A percentile compares a stretch with the other conserved stretches of the same genome.
Evolutionary conservation across 306 rosid species (phyloP).

Genomic region (Dalbergia oliveri): DNA sequence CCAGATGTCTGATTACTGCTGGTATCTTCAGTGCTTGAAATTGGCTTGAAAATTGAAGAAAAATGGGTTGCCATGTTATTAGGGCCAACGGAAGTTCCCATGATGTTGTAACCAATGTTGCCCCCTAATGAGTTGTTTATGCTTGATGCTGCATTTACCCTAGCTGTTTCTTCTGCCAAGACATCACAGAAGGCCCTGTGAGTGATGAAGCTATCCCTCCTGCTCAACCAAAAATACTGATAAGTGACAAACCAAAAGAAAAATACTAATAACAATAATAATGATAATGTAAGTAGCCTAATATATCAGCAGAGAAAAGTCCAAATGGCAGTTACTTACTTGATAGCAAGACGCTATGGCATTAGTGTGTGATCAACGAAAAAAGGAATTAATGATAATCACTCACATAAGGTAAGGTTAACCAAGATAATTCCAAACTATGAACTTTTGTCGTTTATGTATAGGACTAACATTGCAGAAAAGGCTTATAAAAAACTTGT

Average conservation of each 20-base stretch:
- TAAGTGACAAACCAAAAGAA: neutral
- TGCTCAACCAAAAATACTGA: slow-evolving; percentile 45
- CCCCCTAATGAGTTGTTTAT: slow-evolving; percentile 40
- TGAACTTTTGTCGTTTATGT: neutral
- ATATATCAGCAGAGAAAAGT: neutral
- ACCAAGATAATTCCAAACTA: slow-evolving; percentile 39
- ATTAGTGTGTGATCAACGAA: neutral
- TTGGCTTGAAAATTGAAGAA: slow-evolving; percentile 64
- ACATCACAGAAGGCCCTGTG: slow-evolving; percentile 86
- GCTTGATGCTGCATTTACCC: slow-evolving; percentile 62
- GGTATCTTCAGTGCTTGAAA: slow-evolving; percentile 36
- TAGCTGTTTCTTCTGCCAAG: slow-evolving; percentile 83
- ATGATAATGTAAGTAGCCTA: slow-evolving; percentile 12
- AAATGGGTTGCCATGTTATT: slow-evolving; percentile 54
- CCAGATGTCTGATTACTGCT: slow-evolving; percentile 31
- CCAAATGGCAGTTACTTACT: neutral
- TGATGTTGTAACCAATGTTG: slow-evolving; percentile 56
- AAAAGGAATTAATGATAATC: neutral
- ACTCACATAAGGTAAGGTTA: neutral
- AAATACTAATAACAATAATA: neutral
- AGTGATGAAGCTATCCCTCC: slow-evolving; percentile 83
- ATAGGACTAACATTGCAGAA: slow-evolving; percentile 14
- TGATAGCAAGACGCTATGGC: too few relatives aligned
- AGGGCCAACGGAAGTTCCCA: slow-evolving; percentile 53
- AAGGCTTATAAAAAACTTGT: neutral